phyloP scores from a whole-genome alignment of 345 rosid species.

The Hibiscus mutabilis region DNA sequence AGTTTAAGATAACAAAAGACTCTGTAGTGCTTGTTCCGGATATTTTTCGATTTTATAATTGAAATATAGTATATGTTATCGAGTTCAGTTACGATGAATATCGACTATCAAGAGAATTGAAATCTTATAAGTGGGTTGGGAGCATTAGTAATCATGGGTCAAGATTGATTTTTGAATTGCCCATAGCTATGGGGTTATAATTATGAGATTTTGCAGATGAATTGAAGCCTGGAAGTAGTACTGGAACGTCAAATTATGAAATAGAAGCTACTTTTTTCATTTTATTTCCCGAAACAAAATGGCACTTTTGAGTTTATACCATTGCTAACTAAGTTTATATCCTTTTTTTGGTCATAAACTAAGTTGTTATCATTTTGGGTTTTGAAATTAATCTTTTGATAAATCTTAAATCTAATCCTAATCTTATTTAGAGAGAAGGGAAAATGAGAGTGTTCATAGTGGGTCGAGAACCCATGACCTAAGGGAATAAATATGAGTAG shows the following conservation, averaged over 20 bases:
- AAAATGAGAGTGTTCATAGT: no score
- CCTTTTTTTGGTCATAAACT: no score
- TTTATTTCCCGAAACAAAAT: neutral
- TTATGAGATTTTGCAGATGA: conserved; percentile 16
- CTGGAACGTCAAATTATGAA: neutral
- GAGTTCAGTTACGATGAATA: neutral
- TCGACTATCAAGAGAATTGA: neutral
- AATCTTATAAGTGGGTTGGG: neutral
- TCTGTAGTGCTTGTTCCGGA: neutral
- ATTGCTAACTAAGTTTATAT: no score
- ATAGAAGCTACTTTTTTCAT: neutral
- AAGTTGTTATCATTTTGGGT: no score
- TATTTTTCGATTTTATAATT: neutral
- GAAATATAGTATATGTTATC: neutral
- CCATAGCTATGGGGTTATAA: neutral
- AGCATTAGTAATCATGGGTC: neutral
- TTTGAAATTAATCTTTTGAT: no score
- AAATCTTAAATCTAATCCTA: no score
- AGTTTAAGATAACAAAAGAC: neutral
- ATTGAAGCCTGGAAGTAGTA: conserved; percentile 1
- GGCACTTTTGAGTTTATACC: neutral
- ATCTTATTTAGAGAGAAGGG: no score
- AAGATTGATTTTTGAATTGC: neutral
- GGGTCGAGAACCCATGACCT: no score
- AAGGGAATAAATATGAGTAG: no score